Base-by-base conservation (phyloP, 2,329 filamentous ascomycete species). In the Sarocladium strictum region DNA sequence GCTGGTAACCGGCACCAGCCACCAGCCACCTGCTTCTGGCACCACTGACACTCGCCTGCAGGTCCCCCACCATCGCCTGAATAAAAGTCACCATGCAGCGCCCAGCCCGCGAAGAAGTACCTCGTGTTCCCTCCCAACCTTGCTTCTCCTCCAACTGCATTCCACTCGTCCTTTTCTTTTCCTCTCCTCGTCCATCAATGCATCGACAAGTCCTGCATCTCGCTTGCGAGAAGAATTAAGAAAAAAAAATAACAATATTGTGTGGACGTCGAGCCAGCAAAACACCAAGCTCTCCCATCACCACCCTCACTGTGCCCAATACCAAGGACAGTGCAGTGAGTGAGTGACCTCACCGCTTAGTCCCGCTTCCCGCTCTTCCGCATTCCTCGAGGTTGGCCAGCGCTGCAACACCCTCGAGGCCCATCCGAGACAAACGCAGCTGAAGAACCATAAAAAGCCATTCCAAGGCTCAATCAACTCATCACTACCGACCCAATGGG, bases 331-430 rank as follows among this genome's bases (percentile, higher is more conserved):
- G 29, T 33, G 17, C 47, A 32, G 47, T 33, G 47, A 10, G 47
- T 35, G 47, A 51, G 47, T 51, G 47, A 51, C 50, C 50, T 40
- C 32, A 53, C 35, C 50, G 50, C 50, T 53, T 40, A 32, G 50
- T 53, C 50, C 50, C 50, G 50, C 50, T 53, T 49, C 41, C 41
- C 40, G 41, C 23, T 17, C 27, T 54, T 27, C 53, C 53, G 53
- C 53, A 54, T 54, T 54, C 40, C 53, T 47, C 26, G 27, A 33
- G 23, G 17, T 15, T n/a, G 52, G 40, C 24, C 26, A 33, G 47
- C 43, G 24, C 47, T 27, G 19, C 27, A 33, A 35, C 29, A 4
- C 10, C 19, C 27, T 51, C 27, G 47, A 51, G 27, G n/a, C 26
- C 3, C 12, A 51, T 51, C 47, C 47, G 47, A 35, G 47, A 51